phyloP scores from a whole-genome alignment of 192 early-diverging fungal species.

The Coemansia sp. region DNA sequence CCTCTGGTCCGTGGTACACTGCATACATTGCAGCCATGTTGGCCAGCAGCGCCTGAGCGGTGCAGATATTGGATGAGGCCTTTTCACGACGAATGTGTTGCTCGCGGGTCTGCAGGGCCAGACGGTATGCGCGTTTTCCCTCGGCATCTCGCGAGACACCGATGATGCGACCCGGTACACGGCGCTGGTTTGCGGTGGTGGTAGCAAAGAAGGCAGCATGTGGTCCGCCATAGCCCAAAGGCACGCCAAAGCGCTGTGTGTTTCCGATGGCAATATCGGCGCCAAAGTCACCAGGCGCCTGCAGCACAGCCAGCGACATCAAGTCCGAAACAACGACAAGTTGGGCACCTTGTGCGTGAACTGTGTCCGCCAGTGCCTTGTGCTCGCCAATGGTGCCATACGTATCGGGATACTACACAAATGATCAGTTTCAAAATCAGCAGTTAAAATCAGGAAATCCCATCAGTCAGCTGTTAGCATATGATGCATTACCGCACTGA shows the following conservation, averaged over 20 bases:
- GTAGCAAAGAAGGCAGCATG: slow-evolving; percentile 99
- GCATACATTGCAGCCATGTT: slow-evolving; percentile 99
- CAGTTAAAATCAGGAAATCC: slow-evolving; percentile 2
- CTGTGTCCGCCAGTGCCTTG: slow-evolving; percentile 70
- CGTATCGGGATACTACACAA: slow-evolving; percentile 85
- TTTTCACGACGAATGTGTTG: slow-evolving; percentile 99
- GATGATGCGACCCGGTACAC: slow-evolving; percentile 93
- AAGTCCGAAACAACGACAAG: slow-evolving; percentile 93
- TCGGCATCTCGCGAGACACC: slow-evolving; percentile 92
- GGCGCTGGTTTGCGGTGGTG: slow-evolving; percentile 87
- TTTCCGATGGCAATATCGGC: slow-evolving; percentile 98
- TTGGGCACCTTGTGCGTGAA: slow-evolving; percentile 80
- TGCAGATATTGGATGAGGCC: slow-evolving; percentile 99
- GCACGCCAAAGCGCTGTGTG: slow-evolving; percentile 97
- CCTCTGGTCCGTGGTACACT: slow-evolving; percentile 97
- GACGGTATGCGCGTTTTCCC: slow-evolving; percentile 87
- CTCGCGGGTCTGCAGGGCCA: slow-evolving; percentile 96
- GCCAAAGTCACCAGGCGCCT: slow-evolving; percentile 93
- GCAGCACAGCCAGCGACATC: slow-evolving; percentile 86
- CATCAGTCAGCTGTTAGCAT: not conserved
- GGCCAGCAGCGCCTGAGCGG: slow-evolving; percentile 96
- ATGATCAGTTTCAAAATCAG: not conserved
- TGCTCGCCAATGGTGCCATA: slow-evolving; percentile 86
- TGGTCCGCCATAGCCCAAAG: slow-evolving; percentile 97
- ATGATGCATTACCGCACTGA: not conserved